Percentiles rank a stretch among this genome's conserved stretches.
Evolutionary conservation across 306 rosid genomes (phyloP).

Genomic region (Clitoria ternatea): DNA sequence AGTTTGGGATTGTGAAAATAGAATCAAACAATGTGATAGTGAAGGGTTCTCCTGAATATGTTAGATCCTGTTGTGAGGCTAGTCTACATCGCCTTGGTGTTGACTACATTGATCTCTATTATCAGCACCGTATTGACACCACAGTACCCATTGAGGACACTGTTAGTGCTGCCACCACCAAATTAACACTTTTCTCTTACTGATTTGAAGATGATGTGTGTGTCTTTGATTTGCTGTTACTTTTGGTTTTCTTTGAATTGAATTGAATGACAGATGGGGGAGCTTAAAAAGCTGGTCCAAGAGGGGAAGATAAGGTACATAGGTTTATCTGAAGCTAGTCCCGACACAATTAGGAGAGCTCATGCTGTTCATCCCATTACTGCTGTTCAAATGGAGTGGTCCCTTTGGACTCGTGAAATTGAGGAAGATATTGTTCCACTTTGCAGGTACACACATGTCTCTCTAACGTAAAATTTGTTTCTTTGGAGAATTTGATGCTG

Average conservation of each 20-base stretch:
- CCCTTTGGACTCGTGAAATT: slow-evolving; percentile 73
- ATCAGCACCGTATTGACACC: slow-evolving; percentile 77
- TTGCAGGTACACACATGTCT: slow-evolving; percentile 46
- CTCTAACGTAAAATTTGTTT: not conserved
- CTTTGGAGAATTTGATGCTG: not conserved
- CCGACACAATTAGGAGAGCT: slow-evolving; percentile 68
- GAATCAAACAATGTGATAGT: slow-evolving; percentile 28
- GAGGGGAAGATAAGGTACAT: slow-evolving; percentile 64
- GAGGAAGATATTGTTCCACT: slow-evolving; percentile 62
- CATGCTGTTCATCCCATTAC: slow-evolving; percentile 78
- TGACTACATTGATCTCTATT: slow-evolving; percentile 76
- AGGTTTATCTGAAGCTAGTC: slow-evolving; percentile 71
- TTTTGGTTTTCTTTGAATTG: not conserved
- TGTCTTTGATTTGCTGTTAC: not conserved
- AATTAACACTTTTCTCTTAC: not conserved
- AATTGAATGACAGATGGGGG: slow-evolving; percentile 49
- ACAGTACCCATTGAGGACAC: slow-evolving; percentile 78
- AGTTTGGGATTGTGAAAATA: slow-evolving; percentile 57
- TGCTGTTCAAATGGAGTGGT: slow-evolving; percentile 76
- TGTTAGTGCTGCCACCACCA: slow-evolving; percentile 33
- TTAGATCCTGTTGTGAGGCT: slow-evolving; percentile 66
- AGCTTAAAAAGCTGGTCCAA: slow-evolving; percentile 56
- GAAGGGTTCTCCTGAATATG: slow-evolving; percentile 80
- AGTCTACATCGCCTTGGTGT: slow-evolving; percentile 76
- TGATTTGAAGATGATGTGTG: not conserved